Conservation (phyloP, 2,329 filamentous ascomycete species). For the Fusarium compactum region DNA sequence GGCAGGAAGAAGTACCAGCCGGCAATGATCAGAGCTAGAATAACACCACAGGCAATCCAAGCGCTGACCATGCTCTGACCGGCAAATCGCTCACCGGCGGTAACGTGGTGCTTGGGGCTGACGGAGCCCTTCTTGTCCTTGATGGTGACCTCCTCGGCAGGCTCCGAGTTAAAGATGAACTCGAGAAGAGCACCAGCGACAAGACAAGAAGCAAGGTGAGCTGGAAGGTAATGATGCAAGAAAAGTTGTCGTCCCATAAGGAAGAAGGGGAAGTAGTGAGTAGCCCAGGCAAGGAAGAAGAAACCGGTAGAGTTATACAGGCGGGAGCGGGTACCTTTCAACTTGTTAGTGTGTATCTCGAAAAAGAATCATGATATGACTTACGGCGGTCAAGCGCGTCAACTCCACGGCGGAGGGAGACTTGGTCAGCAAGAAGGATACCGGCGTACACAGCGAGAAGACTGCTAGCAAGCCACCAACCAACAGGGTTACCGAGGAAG, state of each 20-base stretch:
- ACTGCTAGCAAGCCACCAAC: constrained; percentile 97
- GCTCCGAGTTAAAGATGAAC: constrained; percentile 94
- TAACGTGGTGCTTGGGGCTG: constrained; percentile 70
- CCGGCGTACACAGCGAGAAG: constrained; percentile 93
- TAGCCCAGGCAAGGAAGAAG: constrained; percentile 98
- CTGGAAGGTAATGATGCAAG: constrained; percentile 96
- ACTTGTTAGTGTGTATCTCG: constrained; percentile 48
- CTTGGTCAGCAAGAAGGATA: constrained; percentile 90
- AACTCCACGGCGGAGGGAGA: constrained; percentile 90
- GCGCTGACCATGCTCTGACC: constrained; percentile 80
- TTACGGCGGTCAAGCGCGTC: constrained; percentile 94
- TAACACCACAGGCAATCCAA: constrained; percentile 82
- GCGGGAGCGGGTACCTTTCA: constrained; percentile 83
- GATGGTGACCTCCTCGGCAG: constrained; percentile 67
- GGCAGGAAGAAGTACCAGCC: constrained; percentile 96
- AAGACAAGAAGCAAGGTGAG: constrained; percentile 89
- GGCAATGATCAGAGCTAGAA: constrained; percentile 75
- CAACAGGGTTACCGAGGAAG: constrained; percentile 95
- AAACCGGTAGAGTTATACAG: constrained; percentile 99
- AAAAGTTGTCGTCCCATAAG: constrained; percentile 98
- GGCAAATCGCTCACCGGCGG: constrained; percentile 84
- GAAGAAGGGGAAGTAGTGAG: constrained; percentile 97
- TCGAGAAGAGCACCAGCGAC: constrained; percentile 93
- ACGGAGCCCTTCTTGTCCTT: constrained; percentile 62
- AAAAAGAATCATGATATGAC: constrained; percentile 55